These are phyloP conservation scores for Rosa hybrid DNA, from an alignment of 331 rosid genomes.

Conservation along the genomic window DNA sequence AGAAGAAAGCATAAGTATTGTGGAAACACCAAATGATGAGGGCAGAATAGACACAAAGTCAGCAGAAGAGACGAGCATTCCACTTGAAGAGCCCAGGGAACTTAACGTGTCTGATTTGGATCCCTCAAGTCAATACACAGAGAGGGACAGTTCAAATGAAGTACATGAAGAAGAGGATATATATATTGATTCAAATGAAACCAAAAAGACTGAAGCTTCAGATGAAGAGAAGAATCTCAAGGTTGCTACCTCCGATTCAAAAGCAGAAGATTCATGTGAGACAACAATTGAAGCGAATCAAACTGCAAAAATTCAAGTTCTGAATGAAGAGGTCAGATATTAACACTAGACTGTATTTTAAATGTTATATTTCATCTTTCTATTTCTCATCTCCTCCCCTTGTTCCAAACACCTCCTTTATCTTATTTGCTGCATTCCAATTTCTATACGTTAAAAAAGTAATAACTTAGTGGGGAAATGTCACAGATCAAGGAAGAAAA, in stretches of 20 bases:
- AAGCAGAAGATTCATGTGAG: constrained; percentile 16
- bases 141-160: not conserved
- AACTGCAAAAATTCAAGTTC: constrained; percentile 6
- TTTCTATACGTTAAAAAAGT: not conserved
- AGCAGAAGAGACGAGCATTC: constrained; percentile 4
- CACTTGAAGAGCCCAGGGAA: constrained; percentile 20
- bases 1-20: not conserved
- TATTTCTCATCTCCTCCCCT: not conserved
- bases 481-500: constrained; percentile 33
- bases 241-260: constrained; percentile 10
- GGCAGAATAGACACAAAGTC: constrained; percentile 3
- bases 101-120: constrained; percentile 16
- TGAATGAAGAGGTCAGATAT: constrained; percentile 35
- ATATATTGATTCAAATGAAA: not conserved
- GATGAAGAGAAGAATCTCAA: constrained; percentile 23
- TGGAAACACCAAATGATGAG: not conserved
- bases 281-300: constrained; percentile 25
- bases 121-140: not conserved
- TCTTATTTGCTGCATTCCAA: not conserved
- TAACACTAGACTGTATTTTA: not conserved
- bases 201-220: not conserved
- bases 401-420: not conserved
- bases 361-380: not conserved
- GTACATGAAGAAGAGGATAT: too few species aligned
- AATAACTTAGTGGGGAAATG: not conserved